A percentile compares a stretch with the other conserved stretches of the same genome.
Conservation (phyloP, 768 basidiomycete species). For the Mycena kentingensis region DNA sequence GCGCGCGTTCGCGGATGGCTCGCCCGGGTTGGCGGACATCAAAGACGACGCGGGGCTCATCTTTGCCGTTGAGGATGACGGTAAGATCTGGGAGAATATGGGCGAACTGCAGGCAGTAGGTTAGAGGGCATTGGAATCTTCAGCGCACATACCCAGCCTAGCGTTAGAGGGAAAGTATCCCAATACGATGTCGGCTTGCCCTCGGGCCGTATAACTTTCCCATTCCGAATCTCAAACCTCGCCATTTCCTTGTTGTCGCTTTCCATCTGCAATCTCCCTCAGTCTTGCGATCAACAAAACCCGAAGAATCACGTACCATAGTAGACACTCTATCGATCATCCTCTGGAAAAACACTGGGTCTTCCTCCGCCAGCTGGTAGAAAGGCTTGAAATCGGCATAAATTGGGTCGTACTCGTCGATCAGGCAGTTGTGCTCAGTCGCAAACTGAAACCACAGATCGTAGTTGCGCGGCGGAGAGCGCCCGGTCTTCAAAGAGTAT, state of each 20-base stretch:
- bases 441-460: too few relatives aligned
- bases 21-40: conserved; percentile 6
- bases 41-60: conserved; percentile 16
- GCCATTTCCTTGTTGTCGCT: neutral
- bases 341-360: conserved; percentile 1
- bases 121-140: neutral
- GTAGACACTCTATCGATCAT: neutral
- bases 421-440: too few relatives aligned
- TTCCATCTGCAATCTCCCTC: neutral
- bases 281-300: neutral
- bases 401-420: too few relatives aligned
- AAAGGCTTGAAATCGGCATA: too few relatives aligned
- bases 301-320: neutral
- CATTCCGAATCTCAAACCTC: neutral
- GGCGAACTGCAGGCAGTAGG: conserved; percentile 5
- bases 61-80: conserved; percentile 13
- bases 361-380: too few relatives aligned
- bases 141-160: neutral
- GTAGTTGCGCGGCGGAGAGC: too few relatives aligned
- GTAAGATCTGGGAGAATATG: conserved; percentile 10
- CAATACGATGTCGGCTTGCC: neutral
- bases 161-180: neutral
- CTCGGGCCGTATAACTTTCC: neutral
- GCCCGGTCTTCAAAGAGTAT: too few relatives aligned
- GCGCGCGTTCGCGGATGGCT: conserved; percentile 1